Conservation (phyloP, 1,284 basidiomycete genomes). For the Ganoderma leucocontextum region DNA sequence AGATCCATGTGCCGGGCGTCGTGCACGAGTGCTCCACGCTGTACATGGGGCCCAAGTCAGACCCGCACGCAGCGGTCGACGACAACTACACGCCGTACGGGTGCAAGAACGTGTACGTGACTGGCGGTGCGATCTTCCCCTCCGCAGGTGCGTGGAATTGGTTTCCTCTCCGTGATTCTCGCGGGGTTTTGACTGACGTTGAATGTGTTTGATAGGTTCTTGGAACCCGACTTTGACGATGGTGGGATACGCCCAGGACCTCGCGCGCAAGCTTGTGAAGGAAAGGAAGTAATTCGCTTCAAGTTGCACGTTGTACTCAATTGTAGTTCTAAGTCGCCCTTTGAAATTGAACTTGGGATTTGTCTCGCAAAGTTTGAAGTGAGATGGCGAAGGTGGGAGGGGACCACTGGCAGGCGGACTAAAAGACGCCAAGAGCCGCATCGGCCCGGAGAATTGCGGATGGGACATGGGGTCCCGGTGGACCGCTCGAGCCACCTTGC, state of each 20-base stretch:
- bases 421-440: too few species aligned
- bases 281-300: background rate
- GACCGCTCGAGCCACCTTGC: too few species aligned
- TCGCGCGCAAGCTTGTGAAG: constrained; percentile 4
- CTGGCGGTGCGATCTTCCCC: constrained; percentile 16
- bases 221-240: constrained; percentile 6
- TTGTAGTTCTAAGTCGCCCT: background rate
- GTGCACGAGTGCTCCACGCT: constrained; percentile 34
- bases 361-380: too few species aligned
- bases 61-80: constrained; percentile 13
- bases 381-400: too few species aligned
- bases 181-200: background rate
- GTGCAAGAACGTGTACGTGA: constrained; percentile 15
- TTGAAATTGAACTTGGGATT: background rate
- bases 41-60: constrained; percentile 13
- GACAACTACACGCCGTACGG: constrained; percentile 9
- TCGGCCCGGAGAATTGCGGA: too few species aligned
- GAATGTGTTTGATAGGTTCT: too few species aligned
- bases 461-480: too few species aligned
- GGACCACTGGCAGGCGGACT: too few species aligned
- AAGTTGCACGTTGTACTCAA: background rate
- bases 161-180: background rate
- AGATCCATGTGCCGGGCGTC: constrained; percentile 24
- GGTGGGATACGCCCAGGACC: constrained; percentile 7
- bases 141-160: constrained; percentile 12